Conservation (phyloP, 805 yeast species). For the Myxozyma lipomycoides region DNA sequence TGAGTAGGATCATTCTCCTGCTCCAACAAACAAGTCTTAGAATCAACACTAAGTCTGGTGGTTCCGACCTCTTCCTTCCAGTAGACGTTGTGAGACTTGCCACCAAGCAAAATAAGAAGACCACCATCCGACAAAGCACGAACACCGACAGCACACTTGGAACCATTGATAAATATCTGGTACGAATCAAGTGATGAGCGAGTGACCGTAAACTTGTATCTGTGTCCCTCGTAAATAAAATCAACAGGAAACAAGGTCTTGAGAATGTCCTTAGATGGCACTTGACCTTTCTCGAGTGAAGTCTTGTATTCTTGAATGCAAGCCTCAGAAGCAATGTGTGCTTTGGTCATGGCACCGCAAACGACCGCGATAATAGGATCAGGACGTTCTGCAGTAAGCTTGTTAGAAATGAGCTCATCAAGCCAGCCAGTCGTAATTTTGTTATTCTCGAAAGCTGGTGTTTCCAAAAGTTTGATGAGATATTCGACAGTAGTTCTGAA, state of each 20-base stretch:
- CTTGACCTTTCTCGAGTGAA: constrained; percentile 93
- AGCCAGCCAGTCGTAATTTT: constrained; percentile 99
- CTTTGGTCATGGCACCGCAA: constrained; percentile 98
- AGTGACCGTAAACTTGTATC: constrained; percentile 94
- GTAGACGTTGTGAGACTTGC: constrained; percentile 90
- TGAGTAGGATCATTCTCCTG: constrained; percentile 98
- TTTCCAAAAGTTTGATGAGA: constrained; percentile 87
- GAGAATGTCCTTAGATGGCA: constrained; percentile 73
- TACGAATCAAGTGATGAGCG: constrained; percentile 81
- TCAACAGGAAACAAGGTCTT: constrained; percentile 90
- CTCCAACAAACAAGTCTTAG: constrained; percentile 90
- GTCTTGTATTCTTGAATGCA: constrained; percentile 63
- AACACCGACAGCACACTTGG: constrained; percentile 81
- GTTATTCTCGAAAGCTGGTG: constrained; percentile 93
- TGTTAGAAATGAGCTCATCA: constrained; percentile 89
- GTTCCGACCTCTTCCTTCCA: constrained; percentile 98
- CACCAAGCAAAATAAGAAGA: constrained; percentile 77
- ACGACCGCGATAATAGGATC: constrained; percentile 85
- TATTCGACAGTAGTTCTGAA: constrained; percentile 98
- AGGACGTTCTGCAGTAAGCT: constrained; percentile 95
- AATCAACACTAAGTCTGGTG: constrained; percentile 89
- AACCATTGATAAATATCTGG: constrained; percentile 89
- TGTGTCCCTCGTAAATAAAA: constrained; percentile 88
- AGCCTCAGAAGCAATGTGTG: constrained; percentile 72
- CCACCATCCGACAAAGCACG: constrained; percentile 94